Base-by-base conservation (phyloP, 768 basidiomycete genomes). In the Saitozyma sp. region DNA sequence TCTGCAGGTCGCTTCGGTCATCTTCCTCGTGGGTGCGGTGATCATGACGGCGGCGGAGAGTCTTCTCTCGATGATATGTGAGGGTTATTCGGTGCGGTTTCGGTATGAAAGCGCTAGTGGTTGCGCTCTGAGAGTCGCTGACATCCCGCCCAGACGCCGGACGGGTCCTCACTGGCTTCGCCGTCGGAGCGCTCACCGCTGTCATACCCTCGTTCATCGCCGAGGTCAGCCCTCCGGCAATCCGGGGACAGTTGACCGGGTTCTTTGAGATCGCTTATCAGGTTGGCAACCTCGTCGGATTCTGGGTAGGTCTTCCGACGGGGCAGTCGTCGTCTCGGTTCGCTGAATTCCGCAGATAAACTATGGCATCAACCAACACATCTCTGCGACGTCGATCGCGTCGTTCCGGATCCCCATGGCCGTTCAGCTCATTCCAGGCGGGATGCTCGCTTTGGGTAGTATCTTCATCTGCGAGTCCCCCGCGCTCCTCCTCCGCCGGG, bases 401-500 rank as follows among this genome's bases (percentile, higher is more conserved):
- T 59, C 66, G 19, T 81, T 71, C 69, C 58, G 73, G 40, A 79
- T 79, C 29, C 75, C 78, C 4, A 75, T 79, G 62, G 79, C 78
- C 9, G 62, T 79, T 37, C 80, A 79, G 59, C 70, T 91, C 17
- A 85, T 90, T 9, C 90, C 86, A 8, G 87, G 86, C 0, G 89
- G 84, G 16, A 63, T 86, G 0, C 83, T 87, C 66, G 67, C 83
- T 51, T 10, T 74, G 59, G 78, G 75, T 17, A 69, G 73, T 41
- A 59, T 78, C 53, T 74, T 81, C 74, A 52, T 80, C 52, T 55
- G 68, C 50, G 80, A 81, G 63, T 79, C 79, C 0, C 80, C 80
- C 9, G 64, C 67, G 53, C 42, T 67, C 19, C 59, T 68, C 6
- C 41, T 70, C 57, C 57, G 66, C 16, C 20, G 49, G 62, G 70